Conservation (phyloP, 169 alveolate species). For the Plasmodium malariae region DNA sequence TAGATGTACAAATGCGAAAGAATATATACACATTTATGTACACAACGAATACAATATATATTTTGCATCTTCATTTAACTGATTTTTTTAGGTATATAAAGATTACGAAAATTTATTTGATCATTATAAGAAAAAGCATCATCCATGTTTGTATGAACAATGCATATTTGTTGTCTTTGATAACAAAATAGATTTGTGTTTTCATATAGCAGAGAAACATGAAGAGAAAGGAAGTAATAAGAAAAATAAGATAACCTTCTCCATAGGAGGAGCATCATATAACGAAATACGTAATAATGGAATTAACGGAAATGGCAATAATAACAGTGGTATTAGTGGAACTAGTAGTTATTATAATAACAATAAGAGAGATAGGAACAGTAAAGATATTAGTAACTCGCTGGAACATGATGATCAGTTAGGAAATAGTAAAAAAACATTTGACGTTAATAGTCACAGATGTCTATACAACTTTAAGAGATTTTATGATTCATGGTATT, state of each 20-base stretch:
- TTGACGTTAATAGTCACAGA: slow-evolving; percentile 28
- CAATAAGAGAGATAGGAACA: neutral
- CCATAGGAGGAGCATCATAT: slow-evolving; percentile 71
- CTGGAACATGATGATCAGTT: neutral
- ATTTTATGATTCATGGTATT: slow-evolving; percentile 74
- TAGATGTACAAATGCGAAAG: neutral
- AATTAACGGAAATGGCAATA: neutral
- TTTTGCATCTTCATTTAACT: neutral
- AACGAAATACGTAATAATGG: slow-evolving; percentile 54
- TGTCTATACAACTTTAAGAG: slow-evolving; percentile 68
- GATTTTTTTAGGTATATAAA: slow-evolving; percentile 73
- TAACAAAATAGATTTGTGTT: slow-evolving; percentile 78
- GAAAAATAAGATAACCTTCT: slow-evolving; percentile 44
- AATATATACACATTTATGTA: neutral
- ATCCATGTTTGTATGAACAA: slow-evolving; percentile 82
- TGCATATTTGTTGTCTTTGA: slow-evolving; percentile 84
- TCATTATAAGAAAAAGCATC: slow-evolving; percentile 80
- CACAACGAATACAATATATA: neutral
- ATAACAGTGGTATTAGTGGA: neutral
- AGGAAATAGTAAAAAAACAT: neutral
- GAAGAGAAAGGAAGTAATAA: slow-evolving; percentile 66
- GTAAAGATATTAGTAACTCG: neutral
- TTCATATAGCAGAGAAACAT: slow-evolving; percentile 80
- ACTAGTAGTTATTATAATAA: neutral
- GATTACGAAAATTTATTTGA: slow-evolving; percentile 75